A percentile compares a stretch with the other conserved stretches of the same genome.
Evolutionary conservation across 1,284 basidiomycete species (phyloP).

Genomic region (Heterobasidion occidentale): DNA sequence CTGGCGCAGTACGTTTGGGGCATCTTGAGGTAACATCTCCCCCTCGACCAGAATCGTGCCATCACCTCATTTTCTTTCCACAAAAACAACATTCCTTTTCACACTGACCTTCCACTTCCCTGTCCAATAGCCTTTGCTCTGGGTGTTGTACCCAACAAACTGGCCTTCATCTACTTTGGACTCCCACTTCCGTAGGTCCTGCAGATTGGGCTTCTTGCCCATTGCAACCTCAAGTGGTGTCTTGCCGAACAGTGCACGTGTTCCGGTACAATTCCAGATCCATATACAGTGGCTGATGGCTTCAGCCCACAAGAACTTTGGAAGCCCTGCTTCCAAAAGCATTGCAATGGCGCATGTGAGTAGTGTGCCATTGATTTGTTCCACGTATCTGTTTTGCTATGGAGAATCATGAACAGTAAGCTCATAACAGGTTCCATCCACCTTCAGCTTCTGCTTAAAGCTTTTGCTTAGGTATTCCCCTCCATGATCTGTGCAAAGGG

Average conservation of each 20-base stretch:
- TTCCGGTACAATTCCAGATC: constrained; percentile 24
- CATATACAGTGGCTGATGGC: constrained; percentile 15
- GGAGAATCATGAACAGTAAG: constrained; percentile 28
- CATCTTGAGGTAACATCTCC: neutral
- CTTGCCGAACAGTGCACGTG: constrained; percentile 14
- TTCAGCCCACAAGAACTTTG: constrained; percentile 1
- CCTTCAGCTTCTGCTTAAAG: constrained; percentile 18
- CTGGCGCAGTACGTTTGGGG: neutral
- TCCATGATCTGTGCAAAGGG: neutral
- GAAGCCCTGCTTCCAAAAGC: no score
- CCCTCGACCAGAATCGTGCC: neutral
- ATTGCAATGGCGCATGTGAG: neutral
- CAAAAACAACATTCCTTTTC: constrained; percentile 21
- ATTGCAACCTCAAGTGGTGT: neutral
- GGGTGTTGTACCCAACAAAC: constrained; percentile 23
- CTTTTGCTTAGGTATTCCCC: constrained; percentile 5
- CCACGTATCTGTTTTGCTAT: constrained; percentile 24
- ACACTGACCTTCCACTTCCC: constrained; percentile 18
- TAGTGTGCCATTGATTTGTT: constrained; percentile 23
- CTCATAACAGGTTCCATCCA: constrained; percentile 19
- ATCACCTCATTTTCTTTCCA: neutral
- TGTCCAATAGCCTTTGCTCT: constrained; percentile 26
- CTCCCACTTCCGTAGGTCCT: constrained; percentile 6
- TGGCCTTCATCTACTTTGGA: constrained; percentile 15
- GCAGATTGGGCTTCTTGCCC: neutral